Evolutionary conservation across 495 filamentous ascomycete genomes (phyloP).

Genomic region (Penicillium salamii): DNA sequence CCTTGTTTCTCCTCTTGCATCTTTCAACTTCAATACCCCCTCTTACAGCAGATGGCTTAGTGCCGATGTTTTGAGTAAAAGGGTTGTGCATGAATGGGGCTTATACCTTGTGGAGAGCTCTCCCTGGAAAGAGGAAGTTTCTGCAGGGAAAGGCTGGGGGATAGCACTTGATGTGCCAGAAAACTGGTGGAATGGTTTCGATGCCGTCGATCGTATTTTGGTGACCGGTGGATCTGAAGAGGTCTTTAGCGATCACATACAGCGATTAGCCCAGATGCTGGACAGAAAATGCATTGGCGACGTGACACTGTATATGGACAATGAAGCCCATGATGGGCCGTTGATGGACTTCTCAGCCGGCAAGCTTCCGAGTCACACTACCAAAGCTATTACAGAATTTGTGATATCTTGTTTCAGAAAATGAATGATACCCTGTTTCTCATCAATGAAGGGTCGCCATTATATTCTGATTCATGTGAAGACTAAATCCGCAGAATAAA

Average conservation of each 20-base stretch:
- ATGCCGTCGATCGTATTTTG: slow-evolving; percentile 16
- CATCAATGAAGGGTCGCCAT: too few relatives aligned
- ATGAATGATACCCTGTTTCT: too few relatives aligned
- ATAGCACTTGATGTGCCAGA: slow-evolving; percentile 24
- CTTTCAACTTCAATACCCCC: slow-evolving; percentile 13
- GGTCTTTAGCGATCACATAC: slow-evolving; percentile 21
- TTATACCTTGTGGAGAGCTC: slow-evolving; percentile 11
- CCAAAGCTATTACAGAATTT: slow-evolving; percentile 1
- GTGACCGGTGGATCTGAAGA: slow-evolving; percentile 22
- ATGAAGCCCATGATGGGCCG: slow-evolving; percentile 25
- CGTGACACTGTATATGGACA: slow-evolving; percentile 11
- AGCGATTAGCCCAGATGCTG: slow-evolving; percentile 13
- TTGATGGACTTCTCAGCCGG: slow-evolving; percentile 23
- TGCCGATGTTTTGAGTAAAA: slow-evolving; percentile 15
- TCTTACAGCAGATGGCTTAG: slow-evolving; percentile 15
- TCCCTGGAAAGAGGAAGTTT: slow-evolving; percentile 20
- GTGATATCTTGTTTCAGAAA: too few relatives aligned
- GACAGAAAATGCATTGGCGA: slow-evolving; percentile 5
- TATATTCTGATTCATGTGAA: too few relatives aligned
- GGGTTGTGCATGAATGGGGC: slow-evolving; percentile 16
- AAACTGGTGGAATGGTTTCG: slow-evolving; percentile 17
- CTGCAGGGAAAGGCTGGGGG: slow-evolving; percentile 17
- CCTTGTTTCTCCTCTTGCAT: slow-evolving; percentile 23
- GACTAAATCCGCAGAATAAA: too few relatives aligned
- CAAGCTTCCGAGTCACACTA: slow-evolving; percentile 6